Evolutionary conservation across 192 early-diverging fungal species (phyloP), one percentile per base, ranked within the genome.

Genomic region (Phycomyces blakesleeanus): DNA sequence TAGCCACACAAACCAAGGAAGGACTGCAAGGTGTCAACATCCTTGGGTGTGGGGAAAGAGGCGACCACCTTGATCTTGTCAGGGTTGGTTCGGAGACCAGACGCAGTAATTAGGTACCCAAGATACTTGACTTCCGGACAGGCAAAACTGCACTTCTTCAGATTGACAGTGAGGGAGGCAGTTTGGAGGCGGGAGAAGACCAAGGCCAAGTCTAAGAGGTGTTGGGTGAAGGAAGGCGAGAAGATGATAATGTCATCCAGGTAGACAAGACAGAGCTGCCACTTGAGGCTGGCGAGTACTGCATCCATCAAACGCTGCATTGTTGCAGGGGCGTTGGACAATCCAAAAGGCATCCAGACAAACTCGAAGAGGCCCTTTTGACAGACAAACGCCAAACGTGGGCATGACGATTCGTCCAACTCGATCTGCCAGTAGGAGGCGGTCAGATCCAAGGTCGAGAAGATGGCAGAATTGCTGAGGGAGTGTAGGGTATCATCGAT

Each of bases 271-370:
- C 68, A 24, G 8, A 66, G 70, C 53, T 61, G 24, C n/a, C n/a
- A n/a, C n/a, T n/a, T n/a, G n/a, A n/a, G n/a, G n/a, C n/a, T n/a
- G n/a, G n/a, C n/a, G n/a, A 87, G 61, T 7, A 84, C 29, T 54
- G 75, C 76, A 18, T 51, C 21, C 63, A 82, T 81, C 8, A 81
- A 57, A 3, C 29, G 44, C 57, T 76, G 74, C 61, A 87, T 87
- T 2, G 78, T 72, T 0, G 83, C 83, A 0, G 85, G 85, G 0
- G 78, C 78, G 57, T 86, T 88, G n/a, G 72, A 73, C 0, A 91
- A 54, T 0, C 86, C 89, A 55, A 87, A 85, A 0, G 84, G 84
- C 56, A 91, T 67, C 16, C 86, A 81, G 0, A 63, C 26, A 34
- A 76, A 86, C 51, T 87, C 68, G 49, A 65, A 91, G 4, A 59